Base-by-base conservation (phyloP, 1,284 basidiomycete species). In the Puccinia novopanici region DNA sequence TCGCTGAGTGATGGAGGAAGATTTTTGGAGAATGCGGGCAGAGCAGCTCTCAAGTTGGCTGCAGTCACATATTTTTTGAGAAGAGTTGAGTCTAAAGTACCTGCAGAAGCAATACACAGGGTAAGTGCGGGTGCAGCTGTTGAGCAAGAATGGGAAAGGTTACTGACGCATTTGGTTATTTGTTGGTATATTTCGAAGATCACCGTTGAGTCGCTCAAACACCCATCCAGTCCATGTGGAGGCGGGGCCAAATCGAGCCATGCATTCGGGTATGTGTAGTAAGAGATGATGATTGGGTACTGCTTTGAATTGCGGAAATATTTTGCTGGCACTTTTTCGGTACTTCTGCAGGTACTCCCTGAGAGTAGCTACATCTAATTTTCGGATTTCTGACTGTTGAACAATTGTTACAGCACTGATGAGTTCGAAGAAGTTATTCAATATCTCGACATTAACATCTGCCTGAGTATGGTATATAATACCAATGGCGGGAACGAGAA, bases 121-220 rank as follows among this genome's bases (percentile, higher is more conserved):
- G 42, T 50, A 52, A 30, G 45, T 5, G 9, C 8, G 15, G n/a
- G n/a, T 37, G 19, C 1, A 50, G 19, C 30, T 50, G 45, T 71
- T 71, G 15, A 52, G 30, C 8, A 52, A 17, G 15, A 30, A 52
- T 52, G n/a, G 30, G 17, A 71, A 61, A 48, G 10, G 22, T 55
- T 75, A 75, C 73, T 57, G 24, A 75, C 73, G 42, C 73, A 75
- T 57, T 48, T 61, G 73, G 42, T 75, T 75, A 24, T 75, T 75
- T 75, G 73, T 75, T 61, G 55, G 73, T 30, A 75, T 75, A 40
- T 45, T 48, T 19, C 22, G 19, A n/a, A 75, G 73, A 30, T 61
- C 30, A 13, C 73, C 73, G 61, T 57, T 61, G 42, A 75, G 54
- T 30, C 73, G 42, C 42, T 75, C 54, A 75, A 61, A 75, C 24